Evolutionary conservation across 1,284 basidiomycete species (phyloP).

Genomic region (Veloporphyrellus conicus): DNA sequence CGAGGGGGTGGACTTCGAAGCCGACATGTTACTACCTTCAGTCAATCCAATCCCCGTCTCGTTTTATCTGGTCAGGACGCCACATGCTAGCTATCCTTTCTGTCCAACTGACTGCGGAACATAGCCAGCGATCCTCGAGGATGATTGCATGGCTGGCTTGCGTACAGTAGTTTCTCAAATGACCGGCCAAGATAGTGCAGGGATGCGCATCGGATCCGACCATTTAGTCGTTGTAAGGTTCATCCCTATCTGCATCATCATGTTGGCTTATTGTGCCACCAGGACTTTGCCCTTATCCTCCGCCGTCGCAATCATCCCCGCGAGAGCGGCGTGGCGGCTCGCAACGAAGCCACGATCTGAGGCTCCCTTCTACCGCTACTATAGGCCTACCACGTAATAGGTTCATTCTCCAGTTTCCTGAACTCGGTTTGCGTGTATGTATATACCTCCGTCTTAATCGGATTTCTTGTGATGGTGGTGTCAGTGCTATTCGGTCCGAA

Average conservation of each 20-base stretch:
- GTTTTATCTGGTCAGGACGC: constrained; percentile 15
- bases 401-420: constrained; percentile 2
- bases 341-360: not conserved
- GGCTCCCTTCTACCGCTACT: not conserved
- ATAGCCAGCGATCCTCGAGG: constrained; percentile 17
- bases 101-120: constrained; percentile 4
- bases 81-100: not conserved
- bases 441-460: constrained; percentile 10
- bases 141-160: constrained; percentile 17
- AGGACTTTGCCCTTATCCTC: constrained; percentile 24
- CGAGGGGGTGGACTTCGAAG: constrained; percentile 8
- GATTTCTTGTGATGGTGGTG: constrained; percentile 1
- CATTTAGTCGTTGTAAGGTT: constrained; percentile 19
- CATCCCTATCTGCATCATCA: not conserved
- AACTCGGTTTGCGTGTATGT: constrained; percentile 7
- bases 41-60: constrained; percentile 2
- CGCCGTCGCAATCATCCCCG: constrained; percentile 8
- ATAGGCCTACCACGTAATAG: not conserved
- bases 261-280: constrained; percentile 3
- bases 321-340: not conserved
- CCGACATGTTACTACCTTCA: not conserved
- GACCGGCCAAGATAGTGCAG: constrained; percentile 13
- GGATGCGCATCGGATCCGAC: constrained; percentile 10
- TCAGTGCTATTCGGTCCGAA: not conserved
- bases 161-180: constrained; percentile 22